These are phyloP conservation scores for Xylaria sp. DNA, from an alignment of 495 filamentous ascomycete genomes.

Conservation along the genomic window DNA sequence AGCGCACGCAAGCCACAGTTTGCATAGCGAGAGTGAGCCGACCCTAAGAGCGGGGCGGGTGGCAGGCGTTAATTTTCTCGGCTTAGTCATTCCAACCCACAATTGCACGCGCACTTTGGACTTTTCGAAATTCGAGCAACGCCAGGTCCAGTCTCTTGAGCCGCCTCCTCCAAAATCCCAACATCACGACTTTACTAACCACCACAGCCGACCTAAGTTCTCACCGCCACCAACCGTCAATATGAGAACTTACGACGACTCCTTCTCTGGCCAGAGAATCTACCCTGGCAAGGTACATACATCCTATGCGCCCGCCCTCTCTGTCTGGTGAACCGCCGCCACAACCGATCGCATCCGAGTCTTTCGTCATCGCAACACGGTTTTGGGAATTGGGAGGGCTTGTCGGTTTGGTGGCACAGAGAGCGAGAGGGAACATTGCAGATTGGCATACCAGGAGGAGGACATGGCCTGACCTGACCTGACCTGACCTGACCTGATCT, in stretches of 20 bases:
- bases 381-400: neutral
- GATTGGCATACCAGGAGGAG: neutral
- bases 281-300: constrained; percentile 96
- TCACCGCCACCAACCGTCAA: constrained; percentile 61
- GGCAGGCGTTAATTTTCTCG: constrained; percentile 1
- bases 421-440: neutral
- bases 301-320: neutral
- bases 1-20: constrained; percentile 14
- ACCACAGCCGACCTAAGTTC: constrained; percentile 41
- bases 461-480: too few relatives aligned
- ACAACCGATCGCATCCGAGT: constrained; percentile 28
- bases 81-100: constrained; percentile 46
- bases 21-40: constrained; percentile 24
- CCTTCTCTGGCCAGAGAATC: constrained; percentile 97
- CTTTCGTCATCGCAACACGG: constrained; percentile 14
- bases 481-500: too few relatives aligned
- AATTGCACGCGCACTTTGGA: constrained; percentile 43
- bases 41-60: constrained; percentile 32
- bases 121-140: constrained; percentile 44
- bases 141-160: constrained; percentile 30
- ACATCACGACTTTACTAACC: constrained; percentile 38
- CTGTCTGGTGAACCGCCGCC: constrained; percentile 24
- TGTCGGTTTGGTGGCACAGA: neutral
- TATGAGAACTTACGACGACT: constrained; percentile 99
- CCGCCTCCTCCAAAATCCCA: constrained; percentile 31